phyloP scores from a whole-genome alignment of 2,329 filamentous ascomycete genomes.

The Fusarium sp. region DNA sequence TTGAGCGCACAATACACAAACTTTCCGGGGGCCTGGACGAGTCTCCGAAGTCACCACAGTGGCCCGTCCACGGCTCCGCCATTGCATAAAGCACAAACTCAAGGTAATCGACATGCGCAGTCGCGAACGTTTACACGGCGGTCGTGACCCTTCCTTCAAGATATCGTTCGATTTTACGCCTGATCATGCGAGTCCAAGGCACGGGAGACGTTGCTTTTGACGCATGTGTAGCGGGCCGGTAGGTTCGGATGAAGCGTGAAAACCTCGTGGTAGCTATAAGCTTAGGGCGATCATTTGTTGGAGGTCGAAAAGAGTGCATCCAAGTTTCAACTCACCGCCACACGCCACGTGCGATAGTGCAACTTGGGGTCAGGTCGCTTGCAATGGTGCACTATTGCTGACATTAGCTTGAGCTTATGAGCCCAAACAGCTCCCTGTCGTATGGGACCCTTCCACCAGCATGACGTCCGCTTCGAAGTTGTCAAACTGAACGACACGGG shows the following conservation, averaged over 20 bases:
- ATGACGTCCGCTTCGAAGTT: slow-evolving; percentile 29
- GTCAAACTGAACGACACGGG: slow-evolving; percentile 18
- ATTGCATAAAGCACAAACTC: not conserved
- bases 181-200: slow-evolving; percentile 31
- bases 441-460: slow-evolving; percentile 28
- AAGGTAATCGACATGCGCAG: slow-evolving; percentile 10
- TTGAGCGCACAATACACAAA: slow-evolving; percentile 15
- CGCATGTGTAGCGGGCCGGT: slow-evolving; percentile 15
- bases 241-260: slow-evolving; percentile 25
- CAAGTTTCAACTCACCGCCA: slow-evolving; percentile 18
- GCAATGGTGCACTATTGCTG: slow-evolving; percentile 31
- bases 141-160: slow-evolving; percentile 3
- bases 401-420: slow-evolving; percentile 24
- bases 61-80: slow-evolving; percentile 9
- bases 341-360: slow-evolving; percentile 37
- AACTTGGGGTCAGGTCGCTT: slow-evolving; percentile 29
- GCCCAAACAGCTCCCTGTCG: slow-evolving; percentile 22
- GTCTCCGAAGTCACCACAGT: slow-evolving; percentile 14
- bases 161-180: slow-evolving; percentile 16
- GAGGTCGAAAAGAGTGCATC: slow-evolving; percentile 5
- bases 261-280: slow-evolving; percentile 16
- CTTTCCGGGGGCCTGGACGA: slow-evolving; percentile 16
- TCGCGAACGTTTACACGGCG: slow-evolving; percentile 25
- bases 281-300: slow-evolving; percentile 11
- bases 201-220: slow-evolving; percentile 10